Percentiles rank a stretch among this genome's conserved stretches.
phyloP scores from a whole-genome alignment of 169 alveolate genomes.

The Plasmodium falciparum region DNA sequence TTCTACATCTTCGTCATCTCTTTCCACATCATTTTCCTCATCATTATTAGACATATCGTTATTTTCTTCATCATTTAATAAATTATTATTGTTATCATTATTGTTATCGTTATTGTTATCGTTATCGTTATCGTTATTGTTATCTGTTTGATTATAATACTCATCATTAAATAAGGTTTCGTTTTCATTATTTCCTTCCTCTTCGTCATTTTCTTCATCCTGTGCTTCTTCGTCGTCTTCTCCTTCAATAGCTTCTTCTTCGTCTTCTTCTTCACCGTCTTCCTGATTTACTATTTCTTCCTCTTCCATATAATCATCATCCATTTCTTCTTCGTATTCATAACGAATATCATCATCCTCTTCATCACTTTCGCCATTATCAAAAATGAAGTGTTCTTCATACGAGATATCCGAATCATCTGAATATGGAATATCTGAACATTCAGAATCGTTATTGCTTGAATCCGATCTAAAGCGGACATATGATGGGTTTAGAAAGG shows the following conservation, averaged over 20 bases:
- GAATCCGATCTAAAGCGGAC: conserved; percentile 76
- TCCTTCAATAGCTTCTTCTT: conserved; percentile 6
- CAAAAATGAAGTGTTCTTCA: conserved; percentile 59
- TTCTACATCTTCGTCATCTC: conserved; percentile 9
- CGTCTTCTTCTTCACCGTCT: conserved; percentile 15
- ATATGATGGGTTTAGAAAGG: conserved; percentile 73
- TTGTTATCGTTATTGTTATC: background rate
- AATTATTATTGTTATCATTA: background rate
- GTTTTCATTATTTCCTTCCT: conserved; percentile 3
- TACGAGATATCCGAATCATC: conserved; percentile 51
- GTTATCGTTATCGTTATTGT: background rate
- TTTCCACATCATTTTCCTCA: conserved; percentile 32
- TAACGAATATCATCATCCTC: conserved; percentile 65
- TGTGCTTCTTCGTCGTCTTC: conserved; percentile 9
- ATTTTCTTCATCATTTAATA: conserved; percentile 2
- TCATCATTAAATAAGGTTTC: background rate
- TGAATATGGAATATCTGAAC: conserved; percentile 57
- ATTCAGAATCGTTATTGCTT: conserved; percentile 40
- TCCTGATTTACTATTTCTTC: conserved; percentile 32
- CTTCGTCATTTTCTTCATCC: conserved; percentile 1
- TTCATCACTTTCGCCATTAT: conserved; percentile 39
- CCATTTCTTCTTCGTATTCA: conserved; percentile 76
- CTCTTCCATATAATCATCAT: conserved; percentile 61
- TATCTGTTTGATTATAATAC: conserved; percentile 5
- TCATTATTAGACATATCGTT: conserved; percentile 9